Base-by-base conservation (phyloP, 352 stramenopile genomes). In the Plasmopara halstedii region DNA sequence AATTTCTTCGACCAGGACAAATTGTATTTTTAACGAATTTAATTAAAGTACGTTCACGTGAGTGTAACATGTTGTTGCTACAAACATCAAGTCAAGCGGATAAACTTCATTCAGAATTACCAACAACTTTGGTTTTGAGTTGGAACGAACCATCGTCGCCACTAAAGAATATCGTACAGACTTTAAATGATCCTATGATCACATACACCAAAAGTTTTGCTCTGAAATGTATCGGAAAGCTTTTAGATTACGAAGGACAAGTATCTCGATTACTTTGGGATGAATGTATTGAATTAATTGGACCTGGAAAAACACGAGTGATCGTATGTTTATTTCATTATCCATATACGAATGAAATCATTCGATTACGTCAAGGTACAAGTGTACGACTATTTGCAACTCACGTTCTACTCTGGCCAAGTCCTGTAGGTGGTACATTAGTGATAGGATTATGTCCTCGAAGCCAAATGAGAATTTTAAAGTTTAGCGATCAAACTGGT, bases 11-110 rank as follows among this genome's bases (percentile, higher is more conserved):
- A 10, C 68, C 66, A 8, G 65, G 72, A 11, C 48, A 64, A 23
- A 36, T 62, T 1, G 50, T 83, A 17, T 37, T 87, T 4, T 1
- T 85, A 11, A 82, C 78, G 6, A 70, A 89, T 58, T 23, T 86
- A 13, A 59, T 79, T 17, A 87, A 86, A 41, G 65, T 89, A 0
- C 67, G 68, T 42, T 82, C 73, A 11, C 55, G 68, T 43, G 74
- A 87, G 29, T 77, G 71, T 47, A 60, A 60, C 0, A 58, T 79
- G 34, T 82, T 85, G 49, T 54, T 89, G 35, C 66, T 89, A 9
- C 72, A 85, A 56, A 54, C 60, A 19, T 71, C 62, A 18, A 37
- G 35, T 21, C n/a, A 46, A 14, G 23, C 11, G 6, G 33, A 23
- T 11, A 10, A 42, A 6, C 11, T 15, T 42, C 26, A 29, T 32